Conservation (phyloP, 2,329 filamentous ascomycete genomes). For the Fusarium sp. region DNA sequence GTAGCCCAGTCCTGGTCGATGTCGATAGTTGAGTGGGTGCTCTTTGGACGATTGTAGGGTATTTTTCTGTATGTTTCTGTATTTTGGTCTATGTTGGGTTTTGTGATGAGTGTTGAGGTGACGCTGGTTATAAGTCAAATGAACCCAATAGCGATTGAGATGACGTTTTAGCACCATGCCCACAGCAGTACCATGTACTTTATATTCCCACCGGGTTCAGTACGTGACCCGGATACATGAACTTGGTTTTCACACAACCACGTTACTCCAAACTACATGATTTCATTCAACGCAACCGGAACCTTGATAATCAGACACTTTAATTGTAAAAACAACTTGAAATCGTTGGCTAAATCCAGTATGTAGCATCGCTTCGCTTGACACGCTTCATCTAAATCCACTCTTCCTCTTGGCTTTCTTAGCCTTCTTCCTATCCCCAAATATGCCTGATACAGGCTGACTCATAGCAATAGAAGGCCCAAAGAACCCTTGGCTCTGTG, state of each 20-base stretch:
- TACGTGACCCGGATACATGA: background rate
- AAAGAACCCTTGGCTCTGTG: slow-evolving; percentile 46
- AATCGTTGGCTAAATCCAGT: slow-evolving; percentile 3
- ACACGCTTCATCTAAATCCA: slow-evolving; percentile 50
- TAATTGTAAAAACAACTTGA: background rate
- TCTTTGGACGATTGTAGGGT: background rate
- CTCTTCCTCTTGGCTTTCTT: slow-evolving; percentile 57
- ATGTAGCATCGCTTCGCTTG: background rate
- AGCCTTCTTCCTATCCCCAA: slow-evolving; percentile 55
- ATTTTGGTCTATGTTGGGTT: background rate
- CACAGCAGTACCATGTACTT: slow-evolving; percentile 27
- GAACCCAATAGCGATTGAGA: slow-evolving; percentile 18
- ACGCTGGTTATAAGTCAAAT: slow-evolving; percentile 35
- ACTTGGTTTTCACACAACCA: too few species aligned
- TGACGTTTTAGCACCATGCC: slow-evolving; percentile 34
- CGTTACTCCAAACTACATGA: background rate
- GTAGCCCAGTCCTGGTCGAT: background rate
- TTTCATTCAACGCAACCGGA: background rate
- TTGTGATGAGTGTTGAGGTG: slow-evolving; percentile 8
- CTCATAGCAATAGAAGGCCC: slow-evolving; percentile 54
- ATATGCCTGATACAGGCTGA: slow-evolving; percentile 56
- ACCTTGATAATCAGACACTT: slow-evolving; percentile 1
- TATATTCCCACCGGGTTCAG: slow-evolving; percentile 2
- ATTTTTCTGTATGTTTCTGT: background rate
- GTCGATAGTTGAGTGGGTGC: background rate